Evolutionary conservation across 116 monocot genomes (phyloP), one percentile per base, ranked within the genome.

Genomic region (Dioscorea cayenensis): DNA sequence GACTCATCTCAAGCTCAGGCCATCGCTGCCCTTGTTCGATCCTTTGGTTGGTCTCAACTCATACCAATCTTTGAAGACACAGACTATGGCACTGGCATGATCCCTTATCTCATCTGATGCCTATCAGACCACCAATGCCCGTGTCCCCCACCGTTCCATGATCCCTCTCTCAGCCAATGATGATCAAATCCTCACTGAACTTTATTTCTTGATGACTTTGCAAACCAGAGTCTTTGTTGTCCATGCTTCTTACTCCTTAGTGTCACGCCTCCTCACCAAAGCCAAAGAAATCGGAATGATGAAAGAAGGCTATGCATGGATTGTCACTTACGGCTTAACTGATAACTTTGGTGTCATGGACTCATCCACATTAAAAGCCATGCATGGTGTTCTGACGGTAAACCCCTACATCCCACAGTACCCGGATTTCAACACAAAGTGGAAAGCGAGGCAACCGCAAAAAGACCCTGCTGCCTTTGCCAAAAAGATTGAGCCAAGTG

Each of bases 211-310:
- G 18, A 59, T 71, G 69, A 80, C 74, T 9, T n/a, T 69, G 38
- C 83, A 80, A 51, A 80, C 83, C 10, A 72, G 86, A n/a, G 86
- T 86, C 27, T 86, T 86, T 36, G 65, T 86, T 3, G 77, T 86
- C 50, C 83, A 86, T 72, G 69, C 69, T 14, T n/a, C 67, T 5
- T 52, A 43, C n/a, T 10, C 36, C 14, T 69, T 86, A 16, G 77
- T 77, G 13, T 0, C 65, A n/a, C 67, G 74, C 14, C 49, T 86
- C 25, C 51, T 86, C 66, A 13, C 27, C 2, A 16, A 51, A 7
- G 80, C 72, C 5, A 66, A 60, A 5, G 22, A n/a, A 0, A 64
- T 74, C 2, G 77, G 67, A 2, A 80, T 86, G 86, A 78, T 77
- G 68, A 35, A 52, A 3, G 27, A 49, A 13, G 80, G 65, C n/a